These are phyloP conservation scores for Magnolia changhungtana DNA, from an alignment of 164 flowering plant genomes.

Conservation along the genomic window DNA sequence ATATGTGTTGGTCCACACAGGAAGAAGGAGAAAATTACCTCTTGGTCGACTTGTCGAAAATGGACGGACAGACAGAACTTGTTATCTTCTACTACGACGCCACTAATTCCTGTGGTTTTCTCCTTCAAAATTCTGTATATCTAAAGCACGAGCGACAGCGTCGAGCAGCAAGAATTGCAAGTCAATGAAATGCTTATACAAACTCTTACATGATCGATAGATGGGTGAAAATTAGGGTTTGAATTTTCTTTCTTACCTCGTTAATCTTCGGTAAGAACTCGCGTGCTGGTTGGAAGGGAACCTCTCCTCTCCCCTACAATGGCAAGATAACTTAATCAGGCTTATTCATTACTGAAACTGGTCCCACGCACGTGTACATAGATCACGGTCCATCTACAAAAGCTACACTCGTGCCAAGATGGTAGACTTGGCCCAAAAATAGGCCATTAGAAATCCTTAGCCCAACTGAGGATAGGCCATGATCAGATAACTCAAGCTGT, in stretches of 20 bases:
- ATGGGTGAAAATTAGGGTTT: not conserved
- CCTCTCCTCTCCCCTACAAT: constrained; percentile 40
- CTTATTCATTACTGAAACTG: too few relatives aligned
- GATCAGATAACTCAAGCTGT: too few relatives aligned
- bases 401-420: too few relatives aligned
- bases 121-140: constrained; percentile 11
- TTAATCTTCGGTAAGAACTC: constrained; percentile 80
- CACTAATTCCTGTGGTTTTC: constrained; percentile 11
- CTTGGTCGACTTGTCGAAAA: constrained; percentile 14
- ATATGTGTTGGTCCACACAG: not conserved
- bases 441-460: too few relatives aligned
- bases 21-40: constrained; percentile 4
- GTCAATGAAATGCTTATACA: not conserved
- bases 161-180: not conserved
- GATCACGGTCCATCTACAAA: too few relatives aligned
- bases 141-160: not conserved
- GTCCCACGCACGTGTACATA: too few relatives aligned
- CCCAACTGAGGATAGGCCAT: too few relatives aligned
- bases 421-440: too few relatives aligned
- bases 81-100: constrained; percentile 17
- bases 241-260: constrained; percentile 38
- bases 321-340: not conserved
- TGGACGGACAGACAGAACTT: constrained; percentile 21
- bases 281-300: constrained; percentile 74
- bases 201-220: too few relatives aligned